Evolutionary conservation across 768 basidiomycete species (phyloP).

Genomic region (Lactarius psammicola): DNA sequence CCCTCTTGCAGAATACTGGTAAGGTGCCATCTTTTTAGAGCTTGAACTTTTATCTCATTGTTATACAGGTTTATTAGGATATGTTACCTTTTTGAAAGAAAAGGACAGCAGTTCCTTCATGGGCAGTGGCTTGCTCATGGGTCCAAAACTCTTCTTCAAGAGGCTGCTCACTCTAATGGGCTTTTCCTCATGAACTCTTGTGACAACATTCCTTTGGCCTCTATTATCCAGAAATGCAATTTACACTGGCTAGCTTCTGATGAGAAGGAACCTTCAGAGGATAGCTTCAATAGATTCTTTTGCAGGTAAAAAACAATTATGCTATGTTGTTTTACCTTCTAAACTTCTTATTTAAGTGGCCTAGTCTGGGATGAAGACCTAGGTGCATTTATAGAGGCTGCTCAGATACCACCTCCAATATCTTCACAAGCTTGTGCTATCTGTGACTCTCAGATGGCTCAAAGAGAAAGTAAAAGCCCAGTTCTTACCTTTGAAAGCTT

Average conservation of each 20-base stretch:
- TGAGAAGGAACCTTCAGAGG: constrained; percentile 50
- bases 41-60: background rate
- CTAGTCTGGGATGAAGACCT: constrained; percentile 50
- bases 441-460: constrained; percentile 11
- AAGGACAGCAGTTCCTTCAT: constrained; percentile 54
- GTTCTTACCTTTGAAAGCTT: constrained; percentile 38
- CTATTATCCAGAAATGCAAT: constrained; percentile 59
- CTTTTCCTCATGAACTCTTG: constrained; percentile 58
- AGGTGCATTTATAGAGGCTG: constrained; percentile 46
- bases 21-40: constrained; percentile 27
- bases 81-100: constrained; percentile 55
- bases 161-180: constrained; percentile 60
- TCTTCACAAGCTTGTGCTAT: constrained; percentile 32
- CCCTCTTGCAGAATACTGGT: constrained; percentile 63
- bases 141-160: constrained; percentile 62
- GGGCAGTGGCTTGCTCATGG: constrained; percentile 72
- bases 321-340: background rate
- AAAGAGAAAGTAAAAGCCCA: constrained; percentile 18
- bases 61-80: constrained; percentile 66
- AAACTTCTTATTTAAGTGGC: constrained; percentile 35
- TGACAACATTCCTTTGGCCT: constrained; percentile 51
- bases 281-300: constrained; percentile 49
- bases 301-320: constrained; percentile 45
- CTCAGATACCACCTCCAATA: constrained; percentile 37
- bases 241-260: constrained; percentile 43